phyloP scores from a whole-genome alignment of 1,284 basidiomycete species.

The Flammula alnicola region DNA sequence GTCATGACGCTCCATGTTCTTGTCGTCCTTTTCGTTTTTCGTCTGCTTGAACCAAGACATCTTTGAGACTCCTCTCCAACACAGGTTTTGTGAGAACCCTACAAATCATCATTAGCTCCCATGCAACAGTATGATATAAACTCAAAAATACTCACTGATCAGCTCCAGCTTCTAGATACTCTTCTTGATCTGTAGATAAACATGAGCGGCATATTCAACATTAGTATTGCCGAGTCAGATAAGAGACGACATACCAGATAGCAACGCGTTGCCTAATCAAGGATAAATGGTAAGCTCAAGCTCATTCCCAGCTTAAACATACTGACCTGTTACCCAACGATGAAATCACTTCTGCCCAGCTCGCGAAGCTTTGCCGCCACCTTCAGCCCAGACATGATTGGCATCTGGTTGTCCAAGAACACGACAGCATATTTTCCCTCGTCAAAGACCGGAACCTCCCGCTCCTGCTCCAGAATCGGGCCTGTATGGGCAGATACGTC shows the following conservation, averaged over 20 bases:
- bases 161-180: constrained; percentile 79
- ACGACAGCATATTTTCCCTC: constrained; percentile 66
- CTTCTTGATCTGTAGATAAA: constrained; percentile 49
- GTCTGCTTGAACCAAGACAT: constrained; percentile 57
- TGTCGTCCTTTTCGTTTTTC: constrained; percentile 45
- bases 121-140: background rate
- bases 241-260: constrained; percentile 39
- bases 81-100: constrained; percentile 75
- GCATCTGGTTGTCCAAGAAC: constrained; percentile 91
- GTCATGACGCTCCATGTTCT: no score
- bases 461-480: constrained; percentile 38
- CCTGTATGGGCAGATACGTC: constrained; percentile 35
- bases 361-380: constrained; percentile 69
- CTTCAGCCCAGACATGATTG: constrained; percentile 79
- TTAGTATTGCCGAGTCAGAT: no score
- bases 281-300: constrained; percentile 22
- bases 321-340: constrained; percentile 78
- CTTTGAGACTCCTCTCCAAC: constrained; percentile 58
- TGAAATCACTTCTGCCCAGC: constrained; percentile 71
- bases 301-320: background rate
- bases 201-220: constrained; percentile 27
- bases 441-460: constrained; percentile 17
- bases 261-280: constrained; percentile 47
- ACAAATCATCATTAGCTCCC: constrained; percentile 18
- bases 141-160: constrained; percentile 60